phyloP scores from a whole-genome alignment of 192 early-diverging fungal species.

The Backusella sp. region DNA sequence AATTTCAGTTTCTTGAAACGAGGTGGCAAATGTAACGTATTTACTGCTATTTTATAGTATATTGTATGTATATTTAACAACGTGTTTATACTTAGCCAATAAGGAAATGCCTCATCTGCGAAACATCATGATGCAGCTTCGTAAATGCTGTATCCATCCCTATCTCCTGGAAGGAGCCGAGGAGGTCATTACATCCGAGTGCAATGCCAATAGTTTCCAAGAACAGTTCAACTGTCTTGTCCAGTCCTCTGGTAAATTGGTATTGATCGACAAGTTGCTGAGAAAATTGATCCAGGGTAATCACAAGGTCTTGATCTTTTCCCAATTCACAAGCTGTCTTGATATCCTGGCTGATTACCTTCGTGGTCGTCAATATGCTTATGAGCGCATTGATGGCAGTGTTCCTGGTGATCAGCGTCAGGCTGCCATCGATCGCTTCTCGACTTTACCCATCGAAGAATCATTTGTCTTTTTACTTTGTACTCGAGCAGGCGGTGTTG shows the following conservation, averaged over 20 bases:
- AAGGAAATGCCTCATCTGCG: conserved; percentile 70
- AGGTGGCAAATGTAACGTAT: conserved; percentile 53
- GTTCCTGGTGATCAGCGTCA: conserved; percentile 78
- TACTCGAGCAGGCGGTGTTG: conserved; percentile 84
- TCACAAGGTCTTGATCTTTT: conserved; percentile 86
- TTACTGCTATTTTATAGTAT: conserved; percentile 10
- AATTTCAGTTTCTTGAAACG: conserved; percentile 83
- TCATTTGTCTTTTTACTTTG: conserved; percentile 86
- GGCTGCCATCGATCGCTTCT: conserved; percentile 84
- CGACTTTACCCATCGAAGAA: conserved; percentile 56
- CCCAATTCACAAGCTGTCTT: conserved; percentile 75
- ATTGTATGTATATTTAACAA: neutral
- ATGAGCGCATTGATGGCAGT: conserved; percentile 80
- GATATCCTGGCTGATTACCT: conserved; percentile 84
- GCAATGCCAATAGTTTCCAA: conserved; percentile 53
- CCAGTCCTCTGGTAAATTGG: conserved; percentile 77
- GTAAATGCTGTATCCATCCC: conserved; percentile 89
- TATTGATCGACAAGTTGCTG: conserved; percentile 78
- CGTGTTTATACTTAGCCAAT: conserved; percentile 14
- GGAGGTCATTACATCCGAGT: conserved; percentile 69
- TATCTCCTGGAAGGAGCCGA: conserved; percentile 77
- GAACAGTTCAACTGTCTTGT: conserved; percentile 69
- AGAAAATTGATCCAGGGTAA: conserved; percentile 67
- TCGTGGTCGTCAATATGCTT: conserved; percentile 62
- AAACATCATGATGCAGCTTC: conserved; percentile 87